Evolutionary conservation across 495 filamentous ascomycete genomes (phyloP).

Genomic region (Talaromyces stipitatus): DNA sequence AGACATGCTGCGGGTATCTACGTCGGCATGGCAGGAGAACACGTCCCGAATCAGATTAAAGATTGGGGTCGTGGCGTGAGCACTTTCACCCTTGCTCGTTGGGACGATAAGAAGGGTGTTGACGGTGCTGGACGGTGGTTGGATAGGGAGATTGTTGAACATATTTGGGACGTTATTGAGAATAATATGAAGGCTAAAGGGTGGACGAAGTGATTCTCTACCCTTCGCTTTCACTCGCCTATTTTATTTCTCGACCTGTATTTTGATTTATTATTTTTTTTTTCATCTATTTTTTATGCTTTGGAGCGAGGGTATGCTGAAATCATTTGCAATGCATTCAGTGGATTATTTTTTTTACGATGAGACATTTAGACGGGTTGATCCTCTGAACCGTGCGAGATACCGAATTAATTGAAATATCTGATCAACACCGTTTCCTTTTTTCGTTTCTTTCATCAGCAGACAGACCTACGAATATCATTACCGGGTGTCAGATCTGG

Average conservation of each 20-base stretch:
- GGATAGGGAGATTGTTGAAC: slow-evolving; percentile 89
- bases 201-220: slow-evolving; percentile 46
- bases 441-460: too few relatives aligned
- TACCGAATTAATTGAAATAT: not conserved
- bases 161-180: slow-evolving; percentile 86
- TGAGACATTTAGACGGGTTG: not conserved
- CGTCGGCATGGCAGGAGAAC: slow-evolving; percentile 86
- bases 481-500: too few relatives aligned
- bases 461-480: too few relatives aligned
- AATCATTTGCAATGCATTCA: not conserved
- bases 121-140: slow-evolving; percentile 66
- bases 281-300: not conserved
- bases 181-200: slow-evolving; percentile 78
- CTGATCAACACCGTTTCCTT: not conserved
- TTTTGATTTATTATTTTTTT: not conserved
- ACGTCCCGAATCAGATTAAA: slow-evolving; percentile 64
- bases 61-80: slow-evolving; percentile 80
- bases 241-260: not conserved
- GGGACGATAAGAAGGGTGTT: slow-evolving; percentile 48
- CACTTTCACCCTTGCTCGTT: slow-evolving; percentile 70
- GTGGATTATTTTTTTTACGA: not conserved
- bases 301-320: not conserved
- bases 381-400: not conserved
- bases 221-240: not conserved
- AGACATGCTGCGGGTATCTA: slow-evolving; percentile 78